Evolutionary conservation across 768 basidiomycete species (phyloP), one percentile per base, ranked within the genome.

Genomic region (Pisolithus microcarpus): DNA sequence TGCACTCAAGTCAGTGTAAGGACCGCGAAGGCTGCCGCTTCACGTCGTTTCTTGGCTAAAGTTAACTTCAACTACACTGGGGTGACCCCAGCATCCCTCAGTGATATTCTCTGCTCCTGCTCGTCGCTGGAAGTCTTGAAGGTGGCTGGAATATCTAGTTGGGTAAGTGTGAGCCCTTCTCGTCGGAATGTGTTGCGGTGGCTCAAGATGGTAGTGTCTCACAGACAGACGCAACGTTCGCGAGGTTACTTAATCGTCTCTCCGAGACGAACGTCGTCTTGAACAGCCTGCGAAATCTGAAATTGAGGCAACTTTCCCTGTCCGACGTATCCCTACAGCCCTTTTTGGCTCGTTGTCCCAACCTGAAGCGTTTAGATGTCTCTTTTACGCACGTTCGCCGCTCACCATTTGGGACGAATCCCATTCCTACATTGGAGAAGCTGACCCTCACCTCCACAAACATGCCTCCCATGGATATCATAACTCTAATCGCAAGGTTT

Each of bases 51-150:
- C 15, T 70, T 87, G 31, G 69, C 59, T 11, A 61, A 67, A 1
- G 58, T 84, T 43, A 85, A 87, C 56, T 61, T 86, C 34, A 84
- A 75, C 57, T 80, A 80, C 52, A 87, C 85, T 2, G 70, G 77
- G 3, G 74, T 75, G 5, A 64, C 77, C 1, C 78, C 83, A 0
- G 51, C 56, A 1, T 75, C 78, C 15, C 60, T 87, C 7, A 67
- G 71, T 1, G 65, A 72, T 8, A 61, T 82, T 0, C 58, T 65
- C 4, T 64, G 60, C 4, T 68, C 63, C 43, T 73, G 75, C 52
- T 56, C 58, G 19, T 57, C 69, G 8, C 54, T 87, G 16, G 71
- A 80, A 56, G 75, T 79, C 1, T 61, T 87, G 38, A 87, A 87
- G 59, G 63, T 82, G 5, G 81, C 84, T 4, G 81, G 80, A 5